Conservation (phyloP, 768 basidiomycete genomes). For the Termitomyces sp. region DNA sequence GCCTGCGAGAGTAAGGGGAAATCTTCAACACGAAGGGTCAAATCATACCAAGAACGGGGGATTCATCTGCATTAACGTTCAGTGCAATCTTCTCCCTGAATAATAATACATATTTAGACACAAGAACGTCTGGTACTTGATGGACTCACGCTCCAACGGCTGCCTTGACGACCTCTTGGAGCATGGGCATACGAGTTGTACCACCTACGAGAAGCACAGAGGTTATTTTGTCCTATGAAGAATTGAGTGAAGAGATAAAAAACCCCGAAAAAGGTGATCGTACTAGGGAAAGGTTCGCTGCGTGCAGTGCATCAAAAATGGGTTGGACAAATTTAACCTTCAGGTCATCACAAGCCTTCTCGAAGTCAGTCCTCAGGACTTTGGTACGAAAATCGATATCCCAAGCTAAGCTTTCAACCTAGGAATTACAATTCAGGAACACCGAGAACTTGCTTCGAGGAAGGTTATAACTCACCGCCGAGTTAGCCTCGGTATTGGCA, state of each 20-base stretch:
- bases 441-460: background rate
- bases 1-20: slow-evolving; percentile 26
- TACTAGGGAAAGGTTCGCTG: slow-evolving; percentile 65
- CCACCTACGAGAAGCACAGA: slow-evolving; percentile 95
- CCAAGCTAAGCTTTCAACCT: slow-evolving; percentile 85
- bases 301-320: slow-evolving; percentile 64
- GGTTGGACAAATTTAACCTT: slow-evolving; percentile 60
- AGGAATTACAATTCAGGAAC: slow-evolving; percentile 3
- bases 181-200: slow-evolving; percentile 83
- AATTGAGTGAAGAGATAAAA: slow-evolving; percentile 1
- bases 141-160: slow-evolving; percentile 70
- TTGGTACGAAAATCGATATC: slow-evolving; percentile 88
- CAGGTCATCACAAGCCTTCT: slow-evolving; percentile 65
- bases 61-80: slow-evolving; percentile 97
- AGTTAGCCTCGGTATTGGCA: slow-evolving; percentile 78
- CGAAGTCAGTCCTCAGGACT: slow-evolving; percentile 74
- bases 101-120: background rate
- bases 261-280: slow-evolving; percentile 12
- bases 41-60: slow-evolving; percentile 72
- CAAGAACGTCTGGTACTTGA: background rate
- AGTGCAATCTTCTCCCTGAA: slow-evolving; percentile 76
- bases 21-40: background rate
- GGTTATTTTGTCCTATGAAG: slow-evolving; percentile 66
- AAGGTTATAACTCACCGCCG: slow-evolving; percentile 45
- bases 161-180: slow-evolving; percentile 74